These are phyloP conservation scores for Drechslerella dactyloides DNA, from an alignment of 2,329 filamentous ascomycete species.

Conservation along the genomic window DNA sequence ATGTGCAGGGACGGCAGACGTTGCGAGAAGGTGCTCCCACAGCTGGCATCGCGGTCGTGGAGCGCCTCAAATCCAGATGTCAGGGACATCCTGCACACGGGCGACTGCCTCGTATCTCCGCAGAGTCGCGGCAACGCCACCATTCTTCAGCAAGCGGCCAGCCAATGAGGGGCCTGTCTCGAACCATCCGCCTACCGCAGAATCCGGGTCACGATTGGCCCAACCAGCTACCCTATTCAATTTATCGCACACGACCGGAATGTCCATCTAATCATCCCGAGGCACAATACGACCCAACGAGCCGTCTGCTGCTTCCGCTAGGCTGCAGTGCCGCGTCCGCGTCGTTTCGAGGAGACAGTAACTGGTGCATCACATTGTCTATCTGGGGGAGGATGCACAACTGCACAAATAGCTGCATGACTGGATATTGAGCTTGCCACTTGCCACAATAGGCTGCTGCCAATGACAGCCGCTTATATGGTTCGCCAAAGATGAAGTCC, in stretches of 20 bases:
- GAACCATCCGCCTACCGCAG: background rate
- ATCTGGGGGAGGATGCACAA: too few species aligned
- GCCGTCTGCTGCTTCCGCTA: conserved; percentile 9
- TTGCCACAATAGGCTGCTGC: conserved; percentile 40
- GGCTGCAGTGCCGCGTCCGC: conserved; percentile 43
- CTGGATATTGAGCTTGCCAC: conserved; percentile 16
- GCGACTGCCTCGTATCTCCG: too few species aligned
- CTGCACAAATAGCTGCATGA: background rate
- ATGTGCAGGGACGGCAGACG: too few species aligned
- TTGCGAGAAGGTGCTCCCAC: too few species aligned
- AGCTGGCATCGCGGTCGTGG: too few species aligned
- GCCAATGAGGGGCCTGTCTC: too few species aligned
- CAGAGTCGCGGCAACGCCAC: too few species aligned
- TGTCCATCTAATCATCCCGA: conserved; percentile 42
- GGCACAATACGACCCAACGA: conserved; percentile 37
- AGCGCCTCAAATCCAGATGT: too few species aligned
- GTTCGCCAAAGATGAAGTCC: conserved; percentile 8
- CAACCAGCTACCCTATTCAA: background rate
- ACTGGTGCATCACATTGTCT: too few species aligned
- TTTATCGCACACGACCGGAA: background rate
- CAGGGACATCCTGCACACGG: too few species aligned
- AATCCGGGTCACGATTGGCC: conserved; percentile 21
- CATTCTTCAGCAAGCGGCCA: too few species aligned
- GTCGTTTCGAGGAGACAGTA: conserved; percentile 18
- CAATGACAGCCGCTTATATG: conserved; percentile 44